Evolutionary conservation across 345 rosid species (phyloP).

Genomic region (Nasturtium officinale): DNA sequence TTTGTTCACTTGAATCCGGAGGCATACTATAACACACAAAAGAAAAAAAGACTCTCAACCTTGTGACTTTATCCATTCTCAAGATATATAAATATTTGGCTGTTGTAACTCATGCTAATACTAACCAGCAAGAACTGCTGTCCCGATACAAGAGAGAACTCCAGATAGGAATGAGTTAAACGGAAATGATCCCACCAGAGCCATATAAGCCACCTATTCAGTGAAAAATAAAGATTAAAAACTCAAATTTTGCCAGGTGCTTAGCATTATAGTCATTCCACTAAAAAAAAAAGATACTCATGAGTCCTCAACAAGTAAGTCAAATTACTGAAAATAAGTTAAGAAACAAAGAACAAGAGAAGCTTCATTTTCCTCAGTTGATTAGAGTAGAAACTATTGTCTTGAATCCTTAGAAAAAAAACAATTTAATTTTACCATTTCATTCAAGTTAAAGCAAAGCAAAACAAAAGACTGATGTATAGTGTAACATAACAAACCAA

Average conservation of each 20-base stretch:
- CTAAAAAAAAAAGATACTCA: background rate
- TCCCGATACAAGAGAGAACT: conserved; percentile 92
- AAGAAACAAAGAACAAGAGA: conserved; percentile 4
- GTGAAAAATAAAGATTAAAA: background rate
- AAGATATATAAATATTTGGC: background rate
- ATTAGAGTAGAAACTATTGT: background rate
- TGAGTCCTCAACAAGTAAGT: background rate
- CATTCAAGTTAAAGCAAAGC: background rate
- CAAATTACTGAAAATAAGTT: background rate
- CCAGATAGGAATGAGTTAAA: conserved; percentile 99
- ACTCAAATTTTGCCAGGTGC: conserved; percentile 6
- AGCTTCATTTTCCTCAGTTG: conserved; percentile 1
- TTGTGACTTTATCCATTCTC: too few relatives aligned
- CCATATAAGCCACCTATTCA: conserved; percentile 88
- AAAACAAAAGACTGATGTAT: background rate
- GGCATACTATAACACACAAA: conserved; percentile 71
- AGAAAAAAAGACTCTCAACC: background rate
- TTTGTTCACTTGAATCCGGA: conserved; percentile 98
- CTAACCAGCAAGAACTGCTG: conserved; percentile 98
- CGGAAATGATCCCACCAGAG: conserved; percentile 94
- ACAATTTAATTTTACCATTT: background rate
- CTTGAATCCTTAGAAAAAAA: background rate
- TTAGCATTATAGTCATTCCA: background rate
- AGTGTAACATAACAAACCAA: background rate
- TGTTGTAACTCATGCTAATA: background rate